These are phyloP conservation scores for Trifolium fragiferum DNA, from an alignment of 306 rosid genomes.

Conservation along the genomic window DNA sequence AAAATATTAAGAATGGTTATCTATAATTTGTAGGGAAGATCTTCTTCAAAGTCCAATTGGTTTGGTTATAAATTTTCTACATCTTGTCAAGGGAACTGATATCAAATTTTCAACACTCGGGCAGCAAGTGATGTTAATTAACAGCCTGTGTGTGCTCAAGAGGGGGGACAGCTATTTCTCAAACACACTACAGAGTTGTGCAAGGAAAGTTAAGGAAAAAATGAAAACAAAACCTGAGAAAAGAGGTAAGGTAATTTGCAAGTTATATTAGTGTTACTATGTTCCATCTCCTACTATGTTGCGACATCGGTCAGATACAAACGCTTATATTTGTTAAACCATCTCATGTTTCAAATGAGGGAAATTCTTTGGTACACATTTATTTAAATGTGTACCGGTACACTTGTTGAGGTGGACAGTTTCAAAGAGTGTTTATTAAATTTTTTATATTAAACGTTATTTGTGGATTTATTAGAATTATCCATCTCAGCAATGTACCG, in stretches of 20 bases:
- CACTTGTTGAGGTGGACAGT: too few species aligned
- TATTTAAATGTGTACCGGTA: too few species aligned
- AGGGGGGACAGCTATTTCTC: slow-evolving; percentile 24
- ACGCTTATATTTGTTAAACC: slow-evolving; percentile 11
- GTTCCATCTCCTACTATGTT: slow-evolving; percentile 5
- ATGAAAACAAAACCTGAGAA: slow-evolving; percentile 5
- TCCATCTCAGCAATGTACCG: too few species aligned
- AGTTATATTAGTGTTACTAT: background rate
- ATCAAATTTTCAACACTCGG: background rate
- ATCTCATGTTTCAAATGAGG: slow-evolving; percentile 27
- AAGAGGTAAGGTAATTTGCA: slow-evolving; percentile 7
- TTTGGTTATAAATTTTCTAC: slow-evolving; percentile 9
- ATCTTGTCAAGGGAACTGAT: slow-evolving; percentile 7
- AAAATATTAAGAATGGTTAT: slow-evolving; percentile 23
- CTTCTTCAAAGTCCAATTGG: slow-evolving; percentile 35
- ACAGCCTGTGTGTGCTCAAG: background rate
- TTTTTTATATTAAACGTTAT: too few species aligned
- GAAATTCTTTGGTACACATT: too few species aligned
- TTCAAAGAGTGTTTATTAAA: too few species aligned
- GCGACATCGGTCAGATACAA: background rate
- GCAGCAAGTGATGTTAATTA: slow-evolving; percentile 21
- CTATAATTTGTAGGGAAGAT: background rate
- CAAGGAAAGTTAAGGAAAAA: background rate
- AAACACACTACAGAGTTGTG: slow-evolving; percentile 15
- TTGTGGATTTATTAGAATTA: too few species aligned